phyloP scores from a whole-genome alignment of 352 stramenopile species.

The Pythium vanterpoolii region DNA sequence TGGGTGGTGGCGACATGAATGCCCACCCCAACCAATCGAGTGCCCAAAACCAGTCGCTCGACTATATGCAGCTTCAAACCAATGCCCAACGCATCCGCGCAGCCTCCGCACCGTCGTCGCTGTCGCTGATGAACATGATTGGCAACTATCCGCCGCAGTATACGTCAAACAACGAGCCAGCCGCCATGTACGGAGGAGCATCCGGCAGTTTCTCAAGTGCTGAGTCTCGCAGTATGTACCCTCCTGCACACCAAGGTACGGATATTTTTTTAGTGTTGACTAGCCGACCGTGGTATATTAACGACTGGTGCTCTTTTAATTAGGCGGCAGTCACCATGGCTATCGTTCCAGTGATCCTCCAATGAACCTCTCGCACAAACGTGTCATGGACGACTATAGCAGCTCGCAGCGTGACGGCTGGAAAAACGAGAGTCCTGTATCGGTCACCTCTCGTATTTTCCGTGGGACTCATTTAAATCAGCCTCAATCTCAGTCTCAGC shows the following conservation, averaged over 20 bases:
- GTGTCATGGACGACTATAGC: conserved; percentile 26
- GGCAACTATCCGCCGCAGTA: conserved; percentile 22
- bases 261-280: not conserved
- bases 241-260: conserved; percentile 15
- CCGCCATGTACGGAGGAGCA: conserved; percentile 11
- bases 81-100: conserved; percentile 21
- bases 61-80: conserved; percentile 19
- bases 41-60: conserved; percentile 13
- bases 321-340: conserved; percentile 1
- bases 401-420: conserved; percentile 20
- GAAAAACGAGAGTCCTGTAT: conserved; percentile 30
- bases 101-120: conserved; percentile 22
- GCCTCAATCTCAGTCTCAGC: not conserved
- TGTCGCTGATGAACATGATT: conserved; percentile 28
- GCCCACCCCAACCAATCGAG: not conserved
- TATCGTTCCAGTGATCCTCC: conserved; percentile 20
- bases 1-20: conserved; percentile 23
- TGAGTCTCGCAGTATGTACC: conserved; percentile 20
- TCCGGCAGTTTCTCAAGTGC: conserved; percentile 17
- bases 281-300: not conserved
- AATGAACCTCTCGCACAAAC: conserved; percentile 28
- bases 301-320: not conserved
- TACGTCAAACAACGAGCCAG: conserved; percentile 13
- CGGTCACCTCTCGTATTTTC: conserved; percentile 26
- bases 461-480: conserved; percentile 25